Percentiles rank a stretch among this genome's conserved stretches.
Conservation (phyloP, 2,329 filamentous ascomycete genomes). For the Didymella pinodella region DNA sequence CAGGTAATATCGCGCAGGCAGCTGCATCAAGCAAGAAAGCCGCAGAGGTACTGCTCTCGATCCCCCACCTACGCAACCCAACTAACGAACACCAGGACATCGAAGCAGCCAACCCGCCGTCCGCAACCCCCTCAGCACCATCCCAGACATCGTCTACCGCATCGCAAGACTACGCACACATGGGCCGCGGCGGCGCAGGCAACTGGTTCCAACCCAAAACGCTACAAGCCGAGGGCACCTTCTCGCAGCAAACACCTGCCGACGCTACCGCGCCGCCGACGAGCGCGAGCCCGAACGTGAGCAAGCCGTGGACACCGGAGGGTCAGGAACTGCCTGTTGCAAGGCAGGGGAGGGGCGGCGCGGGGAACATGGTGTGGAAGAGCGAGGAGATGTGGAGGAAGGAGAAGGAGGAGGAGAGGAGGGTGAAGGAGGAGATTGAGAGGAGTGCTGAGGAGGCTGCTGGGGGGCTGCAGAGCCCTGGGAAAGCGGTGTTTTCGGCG, state of each 20-base stretch:
- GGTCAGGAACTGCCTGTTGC: constrained; percentile 46
- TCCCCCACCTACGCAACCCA: background rate
- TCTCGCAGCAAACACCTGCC: constrained; percentile 33
- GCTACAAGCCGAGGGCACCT: constrained; percentile 51
- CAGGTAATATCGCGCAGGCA: constrained; percentile 54
- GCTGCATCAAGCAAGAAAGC: constrained; percentile 43
- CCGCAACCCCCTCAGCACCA: constrained; percentile 25
- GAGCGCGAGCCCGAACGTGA: constrained; percentile 36
- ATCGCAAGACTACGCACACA: constrained; percentile 54
- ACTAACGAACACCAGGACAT: constrained; percentile 42
- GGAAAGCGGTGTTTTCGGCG: constrained; percentile 50
- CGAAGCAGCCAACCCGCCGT: constrained; percentile 47
- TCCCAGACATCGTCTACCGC: constrained; percentile 25
- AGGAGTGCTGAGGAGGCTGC: constrained; percentile 48
- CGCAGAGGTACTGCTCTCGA: constrained; percentile 35
- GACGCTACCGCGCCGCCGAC: constrained; percentile 44
- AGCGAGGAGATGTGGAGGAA: constrained; percentile 46
- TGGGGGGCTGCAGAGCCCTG: constrained; percentile 51
- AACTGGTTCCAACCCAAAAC: constrained; percentile 57
- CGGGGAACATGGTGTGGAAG: constrained; percentile 58
- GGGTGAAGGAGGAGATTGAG: constrained; percentile 49
- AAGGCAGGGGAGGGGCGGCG: constrained; percentile 54
- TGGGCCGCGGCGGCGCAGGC: constrained; percentile 56
- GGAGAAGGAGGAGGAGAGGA: constrained; percentile 37
- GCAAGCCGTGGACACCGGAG: constrained; percentile 48